phyloP scores from a whole-genome alignment of 148 eudicot species.

The Rheum nobile region DNA sequence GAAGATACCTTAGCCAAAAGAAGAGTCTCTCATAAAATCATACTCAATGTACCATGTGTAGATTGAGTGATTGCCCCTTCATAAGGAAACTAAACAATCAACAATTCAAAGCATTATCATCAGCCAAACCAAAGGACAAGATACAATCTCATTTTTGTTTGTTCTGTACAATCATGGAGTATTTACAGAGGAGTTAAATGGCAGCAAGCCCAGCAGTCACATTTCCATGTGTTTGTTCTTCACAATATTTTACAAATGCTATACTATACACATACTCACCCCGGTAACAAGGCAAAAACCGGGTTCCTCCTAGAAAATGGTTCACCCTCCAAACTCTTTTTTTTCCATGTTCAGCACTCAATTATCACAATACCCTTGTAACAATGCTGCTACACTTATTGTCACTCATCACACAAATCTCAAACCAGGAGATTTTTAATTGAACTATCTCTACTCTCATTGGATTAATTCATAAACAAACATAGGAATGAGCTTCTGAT shows the following conservation, averaged over 20 bases:
- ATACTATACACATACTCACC: background rate
- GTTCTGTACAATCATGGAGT: background rate
- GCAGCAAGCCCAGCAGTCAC: constrained; percentile 2
- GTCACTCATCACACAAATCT: too few species aligned
- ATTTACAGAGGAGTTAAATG: background rate
- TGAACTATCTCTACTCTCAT: background rate
- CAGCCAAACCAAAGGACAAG: background rate
- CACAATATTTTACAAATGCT: background rate
- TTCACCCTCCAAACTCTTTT: background rate
- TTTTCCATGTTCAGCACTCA: background rate
- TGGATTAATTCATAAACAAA: background rate
- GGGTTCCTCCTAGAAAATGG: background rate
- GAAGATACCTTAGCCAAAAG: background rate
- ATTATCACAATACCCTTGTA: background rate
- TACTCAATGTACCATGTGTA: background rate
- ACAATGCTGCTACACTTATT: too few species aligned
- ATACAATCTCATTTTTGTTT: background rate
- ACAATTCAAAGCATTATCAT: too few species aligned
- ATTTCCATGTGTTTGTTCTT: background rate
- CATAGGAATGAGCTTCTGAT: background rate
- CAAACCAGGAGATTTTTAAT: background rate
- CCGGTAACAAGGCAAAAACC: background rate
- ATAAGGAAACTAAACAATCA: too few species aligned
- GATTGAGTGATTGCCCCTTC: background rate
- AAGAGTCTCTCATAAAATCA: background rate